Base-by-base conservation (phyloP, 2,329 filamentous ascomycete species). In the Hymenoscyphus fraxineus region DNA sequence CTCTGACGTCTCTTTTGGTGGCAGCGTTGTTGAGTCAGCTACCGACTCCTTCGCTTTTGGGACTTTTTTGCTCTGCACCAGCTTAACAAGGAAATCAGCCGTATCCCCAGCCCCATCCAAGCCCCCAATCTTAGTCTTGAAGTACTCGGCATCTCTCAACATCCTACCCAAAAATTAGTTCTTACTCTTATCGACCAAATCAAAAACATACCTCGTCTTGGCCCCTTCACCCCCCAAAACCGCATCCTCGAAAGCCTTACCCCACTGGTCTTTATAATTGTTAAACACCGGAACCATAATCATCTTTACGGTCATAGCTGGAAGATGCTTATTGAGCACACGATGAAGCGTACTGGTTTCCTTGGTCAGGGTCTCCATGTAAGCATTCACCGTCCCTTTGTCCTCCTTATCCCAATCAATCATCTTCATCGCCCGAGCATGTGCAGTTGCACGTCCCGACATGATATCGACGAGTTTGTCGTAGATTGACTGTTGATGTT, bases 401-500 rank as follows among this genome's bases (percentile, higher is more conserved):
- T 76, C 60, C 73, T 3, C 75, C 64, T 73, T 61, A 66, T 90
- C 86, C 84, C 88, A 91, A 65, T 90, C 81, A 56, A 90, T 84
- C 66, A 84, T 84, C 70, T 83, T 85, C 80, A 92, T 85, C 7
- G 83, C 79, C 65, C 83, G 85, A 55, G 88, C 83, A 70, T 89
- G 88, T 3, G 85, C 78, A 2, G 82, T 79, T 2, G 87, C 85
- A 27, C 88, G 82, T 22, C 82, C 82, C 39, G 84, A 84, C 85
- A 91, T 90, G 62, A 92, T 91, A 64, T 90, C 88, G 10, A 90
- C 85, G 2, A 92, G 78, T 71, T 92, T 92, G 66, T 90, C 88
- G 70, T 90, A 87, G 61, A 92, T 91, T 16, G 85, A 86, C 54
- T 82, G 81, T 71, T 91, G 89, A 71, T 91, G 89, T 70, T 92